Base-by-base conservation (phyloP, 805 yeast species). In the Kodamaea restingae region DNA sequence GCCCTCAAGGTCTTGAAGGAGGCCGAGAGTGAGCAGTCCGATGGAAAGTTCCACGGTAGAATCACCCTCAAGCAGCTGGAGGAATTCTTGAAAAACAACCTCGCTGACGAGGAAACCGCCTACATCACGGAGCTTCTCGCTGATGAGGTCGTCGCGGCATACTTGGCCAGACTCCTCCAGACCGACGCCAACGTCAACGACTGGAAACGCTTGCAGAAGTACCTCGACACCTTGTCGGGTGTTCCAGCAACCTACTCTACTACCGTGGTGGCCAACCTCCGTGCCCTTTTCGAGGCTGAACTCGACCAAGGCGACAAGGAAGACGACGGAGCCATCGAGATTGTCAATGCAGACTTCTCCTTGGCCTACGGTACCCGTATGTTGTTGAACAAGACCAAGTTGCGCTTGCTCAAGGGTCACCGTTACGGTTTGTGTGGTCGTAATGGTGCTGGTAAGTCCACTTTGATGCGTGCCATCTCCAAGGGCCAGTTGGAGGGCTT, bases 361-460 rank as follows among this genome's bases (percentile, higher is more conserved):
- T 71, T 91, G 49, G 98, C 98, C 27, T 93, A 93, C 60, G 98
- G 98, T 66, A 86, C 96, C 18, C 81, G 97, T 67, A 91, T 91
- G 97, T 76, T 93, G 52, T 72, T 91, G 52, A 91, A 90, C 75
- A 93, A 93, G 70, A 88, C 98, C 34, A 85, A 76, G 45, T 70
- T 91, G 60, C 78, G 95, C 58, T 75, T 91, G 46, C 71, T 86
- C 52, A 88, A 90, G 69, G 98, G 98, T 54, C 97, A 87, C 67
- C 79, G 98, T 66, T 91, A 91, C 58, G 98, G 98, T 72, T 75
- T 91, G 45, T 88, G 96, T 74, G 98, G 98, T 60, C 76, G 97
- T 68, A 91, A 91, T 61, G 98, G 98, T 76, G 97, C 96, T 44
- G 98, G 98, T 71, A 91, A 91, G 66, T 88, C 97, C 10, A 91